Percentiles rank a stretch among this genome's conserved stretches.
Evolutionary conservation across 768 basidiomycete species (phyloP).

Genomic region (Auriscalpium vulgare): DNA sequence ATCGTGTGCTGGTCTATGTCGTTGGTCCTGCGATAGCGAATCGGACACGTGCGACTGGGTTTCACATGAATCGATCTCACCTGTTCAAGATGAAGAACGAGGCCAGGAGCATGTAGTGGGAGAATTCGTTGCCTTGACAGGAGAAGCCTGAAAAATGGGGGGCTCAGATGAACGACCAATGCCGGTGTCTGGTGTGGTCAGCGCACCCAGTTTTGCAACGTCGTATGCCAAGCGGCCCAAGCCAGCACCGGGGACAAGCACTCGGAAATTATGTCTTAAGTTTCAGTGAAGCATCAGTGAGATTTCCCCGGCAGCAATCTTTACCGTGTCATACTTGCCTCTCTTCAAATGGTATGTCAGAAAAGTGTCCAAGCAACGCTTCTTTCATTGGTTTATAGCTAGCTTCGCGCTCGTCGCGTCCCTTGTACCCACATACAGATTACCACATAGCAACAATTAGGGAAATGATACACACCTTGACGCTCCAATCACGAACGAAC

Average conservation of each 20-base stretch:
- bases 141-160: constrained; percentile 54
- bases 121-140: constrained; percentile 94
- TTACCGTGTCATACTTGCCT: constrained; percentile 29
- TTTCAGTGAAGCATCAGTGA: not conserved
- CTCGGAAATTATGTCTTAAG: constrained; percentile 48
- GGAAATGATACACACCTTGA: constrained; percentile 42
- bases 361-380: constrained; percentile 59
- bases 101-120: constrained; percentile 87
- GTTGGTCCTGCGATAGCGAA: constrained; percentile 42
- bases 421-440: constrained; percentile 34
- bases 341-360: constrained; percentile 43
- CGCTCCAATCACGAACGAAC: constrained; percentile 90
- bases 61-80: constrained; percentile 31
- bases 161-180: not conserved
- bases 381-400: constrained; percentile 81
- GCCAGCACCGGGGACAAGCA: constrained; percentile 87
- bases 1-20: constrained; percentile 62
- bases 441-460: not conserved
- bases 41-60: not conserved
- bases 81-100: constrained; percentile 85
- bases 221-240: constrained; percentile 86
- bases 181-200: not conserved
- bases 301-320: not conserved
- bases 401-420: constrained; percentile 62
- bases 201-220: constrained; percentile 68